Evolutionary conservation across 108 stramenopile species (phyloP).

Genomic region (Cyclotella sp.): DNA sequence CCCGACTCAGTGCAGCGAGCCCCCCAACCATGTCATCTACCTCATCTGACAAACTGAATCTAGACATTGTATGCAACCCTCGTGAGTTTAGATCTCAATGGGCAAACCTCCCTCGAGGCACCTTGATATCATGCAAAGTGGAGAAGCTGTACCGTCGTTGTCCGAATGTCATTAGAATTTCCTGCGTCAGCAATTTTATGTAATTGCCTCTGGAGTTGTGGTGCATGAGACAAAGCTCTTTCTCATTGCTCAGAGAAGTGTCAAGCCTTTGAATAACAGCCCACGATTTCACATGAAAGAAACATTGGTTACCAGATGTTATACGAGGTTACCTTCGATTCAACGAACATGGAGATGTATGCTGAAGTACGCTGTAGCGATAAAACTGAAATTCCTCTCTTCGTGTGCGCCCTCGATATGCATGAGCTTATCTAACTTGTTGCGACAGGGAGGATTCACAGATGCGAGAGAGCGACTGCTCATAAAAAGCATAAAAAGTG

Average conservation of each 20-base stretch:
- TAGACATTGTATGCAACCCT: slow-evolving; percentile 29
- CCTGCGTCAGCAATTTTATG: slow-evolving; percentile 11
- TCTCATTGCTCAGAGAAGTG: slow-evolving; percentile 24
- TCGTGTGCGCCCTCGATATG: slow-evolving; percentile 14
- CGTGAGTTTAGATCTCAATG: slow-evolving; percentile 26
- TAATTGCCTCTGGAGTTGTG: slow-evolving; percentile 30
- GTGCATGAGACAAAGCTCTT: slow-evolving; percentile 21
- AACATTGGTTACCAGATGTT: slow-evolving; percentile 15
- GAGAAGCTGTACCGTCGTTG: slow-evolving; percentile 9
- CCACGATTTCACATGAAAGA: background rate
- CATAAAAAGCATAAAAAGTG: too few relatives aligned
- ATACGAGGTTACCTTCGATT: slow-evolving; percentile 13
- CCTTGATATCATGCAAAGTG: background rate
- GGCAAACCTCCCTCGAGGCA: slow-evolving; percentile 17
- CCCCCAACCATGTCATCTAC: background rate
- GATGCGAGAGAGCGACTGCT: too few relatives aligned
- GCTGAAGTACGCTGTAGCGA: slow-evolving; percentile 20
- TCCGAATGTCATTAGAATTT: slow-evolving; percentile 30
- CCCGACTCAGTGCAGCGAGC: slow-evolving; percentile 16
- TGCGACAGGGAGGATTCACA: too few relatives aligned
- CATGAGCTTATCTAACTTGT: slow-evolving; percentile 11
- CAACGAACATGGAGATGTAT: slow-evolving; percentile 2
- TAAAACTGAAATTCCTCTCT: slow-evolving; percentile 12
- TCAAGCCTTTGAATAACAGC: background rate
- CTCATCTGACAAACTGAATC: slow-evolving; percentile 7